These are phyloP conservation scores for Phytophthora brassicae DNA, from an alignment of 352 stramenopile genomes.

Conservation along the genomic window DNA sequence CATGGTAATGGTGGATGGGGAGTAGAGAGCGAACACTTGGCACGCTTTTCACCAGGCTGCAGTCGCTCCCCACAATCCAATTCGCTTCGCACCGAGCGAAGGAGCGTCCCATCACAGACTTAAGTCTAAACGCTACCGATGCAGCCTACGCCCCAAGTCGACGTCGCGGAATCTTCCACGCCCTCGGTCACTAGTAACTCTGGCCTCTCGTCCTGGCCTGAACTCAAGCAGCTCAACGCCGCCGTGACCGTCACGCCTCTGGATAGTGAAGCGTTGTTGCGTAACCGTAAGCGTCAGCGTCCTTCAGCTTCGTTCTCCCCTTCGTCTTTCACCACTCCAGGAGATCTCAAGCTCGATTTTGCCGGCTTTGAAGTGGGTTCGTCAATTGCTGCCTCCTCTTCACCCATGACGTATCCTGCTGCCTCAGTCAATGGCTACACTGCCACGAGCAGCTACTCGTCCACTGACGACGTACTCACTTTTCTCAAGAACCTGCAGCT, in stretches of 20 bases:
- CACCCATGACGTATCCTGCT: constrained; percentile 20
- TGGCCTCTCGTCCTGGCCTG: constrained; percentile 28
- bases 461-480: constrained; percentile 38
- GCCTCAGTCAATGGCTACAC: constrained; percentile 9
- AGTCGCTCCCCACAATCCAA: constrained; percentile 27
- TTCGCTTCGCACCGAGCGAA: constrained; percentile 21
- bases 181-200: neutral
- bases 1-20: constrained; percentile 25
- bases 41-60: constrained; percentile 23
- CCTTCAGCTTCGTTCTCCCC: constrained; percentile 17
- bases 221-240: constrained; percentile 34
- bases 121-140: neutral
- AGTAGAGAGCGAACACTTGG: constrained; percentile 4
- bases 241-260: constrained; percentile 33
- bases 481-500: constrained; percentile 61
- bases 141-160: constrained; percentile 22
- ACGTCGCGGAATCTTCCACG: constrained; percentile 12
- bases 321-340: constrained; percentile 33
- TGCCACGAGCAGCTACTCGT: constrained; percentile 13
- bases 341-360: constrained; percentile 69
- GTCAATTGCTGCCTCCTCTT: constrained; percentile 16
- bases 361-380: constrained; percentile 47
- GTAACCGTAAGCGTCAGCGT: constrained; percentile 44
- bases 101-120: neutral
- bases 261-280: constrained; percentile 29